These are phyloP conservation scores for Metarhizium brunneum DNA, from an alignment of 2,329 filamentous ascomycete genomes.

Conservation along the genomic window DNA sequence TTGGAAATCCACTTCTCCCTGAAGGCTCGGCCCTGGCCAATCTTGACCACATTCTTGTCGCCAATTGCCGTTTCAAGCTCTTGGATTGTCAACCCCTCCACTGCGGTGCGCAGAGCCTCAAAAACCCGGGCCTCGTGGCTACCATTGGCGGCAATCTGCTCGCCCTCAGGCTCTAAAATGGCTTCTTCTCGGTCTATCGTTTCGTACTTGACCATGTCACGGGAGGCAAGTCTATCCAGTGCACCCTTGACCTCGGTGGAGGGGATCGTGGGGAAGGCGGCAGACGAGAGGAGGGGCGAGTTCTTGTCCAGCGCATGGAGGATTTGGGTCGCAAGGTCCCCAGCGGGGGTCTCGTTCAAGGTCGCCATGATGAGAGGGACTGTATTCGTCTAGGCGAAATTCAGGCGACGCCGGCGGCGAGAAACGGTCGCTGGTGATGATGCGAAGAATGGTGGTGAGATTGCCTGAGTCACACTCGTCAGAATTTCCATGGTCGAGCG, in stretches of 20 bases:
- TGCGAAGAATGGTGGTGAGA: background rate
- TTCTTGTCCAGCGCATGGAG: constrained; percentile 56
- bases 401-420: background rate
- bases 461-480: constrained; percentile 3
- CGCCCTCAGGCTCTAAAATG: constrained; percentile 64
- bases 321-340: constrained; percentile 55
- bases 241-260: constrained; percentile 73
- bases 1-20: constrained; percentile 63
- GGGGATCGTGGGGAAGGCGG: constrained; percentile 57
- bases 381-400: background rate
- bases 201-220: constrained; percentile 81
- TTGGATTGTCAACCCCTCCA: constrained; percentile 73
- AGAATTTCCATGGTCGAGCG: constrained; percentile 3
- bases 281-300: constrained; percentile 57
- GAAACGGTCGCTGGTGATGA: background rate
- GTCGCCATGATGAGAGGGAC: constrained; percentile 28
- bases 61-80: constrained; percentile 63
- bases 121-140: constrained; percentile 80
- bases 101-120: constrained; percentile 58
- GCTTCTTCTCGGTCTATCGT: constrained; percentile 73
- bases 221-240: constrained; percentile 73
- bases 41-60: constrained; percentile 63
- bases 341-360: constrained; percentile 24
- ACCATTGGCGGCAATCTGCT: constrained; percentile 63
- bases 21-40: constrained; percentile 94